A percentile compares a stretch with the other conserved stretches of the same genome.
Conservation (phyloP, 1,139 yeast species). For the Geotrichum aggregatum region DNA sequence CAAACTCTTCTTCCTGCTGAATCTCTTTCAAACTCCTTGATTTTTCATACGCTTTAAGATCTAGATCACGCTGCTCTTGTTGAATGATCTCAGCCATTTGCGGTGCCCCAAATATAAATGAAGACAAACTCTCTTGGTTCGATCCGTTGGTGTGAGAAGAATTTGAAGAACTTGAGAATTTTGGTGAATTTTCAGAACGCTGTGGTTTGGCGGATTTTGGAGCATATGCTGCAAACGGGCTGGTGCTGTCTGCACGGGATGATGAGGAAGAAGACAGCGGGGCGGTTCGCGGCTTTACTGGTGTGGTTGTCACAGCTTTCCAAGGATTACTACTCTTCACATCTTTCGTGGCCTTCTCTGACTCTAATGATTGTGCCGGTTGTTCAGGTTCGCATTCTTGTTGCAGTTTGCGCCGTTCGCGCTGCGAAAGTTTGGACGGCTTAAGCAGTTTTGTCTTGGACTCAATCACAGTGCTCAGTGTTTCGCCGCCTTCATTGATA, state of each 20-base stretch:
- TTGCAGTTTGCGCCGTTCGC: constrained; percentile 46
- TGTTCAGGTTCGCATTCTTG: constrained; percentile 23
- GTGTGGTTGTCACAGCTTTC: constrained; percentile 24
- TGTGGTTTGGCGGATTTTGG: neutral
- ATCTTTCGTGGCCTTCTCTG: constrained; percentile 18
- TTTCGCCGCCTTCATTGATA: no score
- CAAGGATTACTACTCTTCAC: constrained; percentile 18
- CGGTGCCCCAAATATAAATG: constrained; percentile 11
- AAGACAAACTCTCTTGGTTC: neutral
- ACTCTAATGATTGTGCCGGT: constrained; percentile 4
- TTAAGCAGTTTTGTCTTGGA: constrained; percentile 5
- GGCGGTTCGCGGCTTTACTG: neutral
- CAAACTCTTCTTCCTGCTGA: constrained; percentile 76
- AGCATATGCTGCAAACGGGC: constrained; percentile 12
- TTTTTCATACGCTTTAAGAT: constrained; percentile 37
- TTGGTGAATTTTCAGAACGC: no score
- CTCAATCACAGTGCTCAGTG: constrained; percentile 15
- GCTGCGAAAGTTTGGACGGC: constrained; percentile 45
- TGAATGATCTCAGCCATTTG: constrained; percentile 39
- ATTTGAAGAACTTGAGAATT: no score
- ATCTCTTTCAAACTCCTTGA: constrained; percentile 57
- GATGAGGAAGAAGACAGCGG: no score
- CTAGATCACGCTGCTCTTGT: constrained; percentile 49
- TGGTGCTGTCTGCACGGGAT: no score
- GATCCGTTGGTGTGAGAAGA: neutral